Conservation (phyloP, 352 stramenopile genomes). For the Pythium guiyangense region DNA sequence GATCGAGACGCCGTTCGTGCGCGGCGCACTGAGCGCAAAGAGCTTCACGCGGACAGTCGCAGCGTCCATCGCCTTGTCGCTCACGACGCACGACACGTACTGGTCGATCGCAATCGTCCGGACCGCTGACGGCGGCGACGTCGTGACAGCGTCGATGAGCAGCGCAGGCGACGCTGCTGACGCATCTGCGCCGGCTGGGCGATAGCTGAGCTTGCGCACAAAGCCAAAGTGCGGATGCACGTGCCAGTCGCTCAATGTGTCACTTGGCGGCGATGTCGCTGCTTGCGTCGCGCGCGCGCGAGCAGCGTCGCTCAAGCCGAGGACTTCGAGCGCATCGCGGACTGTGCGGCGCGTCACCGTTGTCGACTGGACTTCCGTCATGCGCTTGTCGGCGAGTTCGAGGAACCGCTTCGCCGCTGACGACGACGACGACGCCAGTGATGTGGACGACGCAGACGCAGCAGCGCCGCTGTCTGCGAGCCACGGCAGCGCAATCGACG, state of each 20-base stretch:
- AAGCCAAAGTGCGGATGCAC: constrained; percentile 44
- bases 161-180: too few species aligned
- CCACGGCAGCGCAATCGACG: constrained; percentile 42
- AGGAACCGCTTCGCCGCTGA: constrained; percentile 26
- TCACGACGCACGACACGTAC: constrained; percentile 44
- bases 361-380: constrained; percentile 46
- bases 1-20: constrained; percentile 63
- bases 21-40: constrained; percentile 57
- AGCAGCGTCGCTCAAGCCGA: constrained; percentile 25
- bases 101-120: constrained; percentile 52
- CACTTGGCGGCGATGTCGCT: too few species aligned
- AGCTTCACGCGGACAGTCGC: constrained; percentile 49
- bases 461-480: constrained; percentile 20
- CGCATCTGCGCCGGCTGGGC: constrained; percentile 12
- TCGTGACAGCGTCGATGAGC: too few species aligned
- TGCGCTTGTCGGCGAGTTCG: constrained; percentile 34
- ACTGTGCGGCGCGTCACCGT: constrained; percentile 36
- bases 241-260: constrained; percentile 37
- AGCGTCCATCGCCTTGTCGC: constrained; percentile 32
- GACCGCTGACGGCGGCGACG: constrained; percentile 2
- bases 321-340: constrained; percentile 38
- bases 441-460: not conserved
- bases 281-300: not conserved
- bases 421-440: not conserved
- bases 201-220: constrained; percentile 47